Evolutionary conservation across 371 early-diverging fungal species (phyloP), one percentile per base, ranked within the genome.

Genomic region (Rhizopus stolonifer): DNA sequence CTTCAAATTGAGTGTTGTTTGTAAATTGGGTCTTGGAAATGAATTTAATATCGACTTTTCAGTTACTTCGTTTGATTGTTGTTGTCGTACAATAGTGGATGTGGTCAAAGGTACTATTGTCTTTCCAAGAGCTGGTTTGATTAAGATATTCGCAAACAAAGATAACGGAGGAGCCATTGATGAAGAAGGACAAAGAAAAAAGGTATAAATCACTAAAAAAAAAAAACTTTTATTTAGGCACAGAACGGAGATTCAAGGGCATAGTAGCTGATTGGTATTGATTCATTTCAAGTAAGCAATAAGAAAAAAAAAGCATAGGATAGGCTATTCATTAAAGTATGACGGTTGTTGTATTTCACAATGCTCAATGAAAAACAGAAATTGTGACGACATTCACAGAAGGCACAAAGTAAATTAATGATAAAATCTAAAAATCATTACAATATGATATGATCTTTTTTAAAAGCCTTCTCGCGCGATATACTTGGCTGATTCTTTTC

Each of bases 21-120:
- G 52, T 1, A 65, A 29, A 42, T 65, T 65, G 3, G 65, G 65
- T 33, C 65, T 46, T 32, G 65, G 65, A 50, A 60, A 65, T 7
- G 65, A 57, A 14, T 57, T 49, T 15, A 65, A 46, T 8, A 65
- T 31, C 4, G 54, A 26, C n/a, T 21, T 52, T 50, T 65, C 65
- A 8, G 65, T 65, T 5, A 60, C 26, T 3, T 46, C 15, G 15
- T 47, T 38, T 5, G 52, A 52, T 48, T 58, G 59, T 24, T 52
- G 58, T 21, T 57, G 50, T 33, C 58, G 34, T 25, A 53, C 25
- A 34, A 64, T 55, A 47, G 47, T 49, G 11, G 57, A 52, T 19
- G 50, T 36, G 10, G 57, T 53, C 22, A 62, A 11, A 10, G 61
- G 61, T 0, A 29, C 56, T 4, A 61, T 17, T 3, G 34, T 31